Base-by-base conservation (phyloP, 805 yeast genomes). In the Nematodospora valgi region DNA sequence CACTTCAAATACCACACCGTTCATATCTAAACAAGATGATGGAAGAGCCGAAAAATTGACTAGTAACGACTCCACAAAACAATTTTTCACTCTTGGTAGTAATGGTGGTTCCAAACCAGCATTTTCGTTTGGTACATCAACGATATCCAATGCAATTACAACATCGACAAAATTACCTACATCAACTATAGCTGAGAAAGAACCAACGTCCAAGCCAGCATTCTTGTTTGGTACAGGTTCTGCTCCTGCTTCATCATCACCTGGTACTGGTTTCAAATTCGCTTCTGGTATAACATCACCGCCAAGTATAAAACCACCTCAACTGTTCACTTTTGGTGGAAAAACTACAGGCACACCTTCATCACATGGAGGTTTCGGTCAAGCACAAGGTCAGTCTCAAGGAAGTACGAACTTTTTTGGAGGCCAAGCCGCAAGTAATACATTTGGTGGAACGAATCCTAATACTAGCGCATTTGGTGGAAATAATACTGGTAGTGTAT, bases 251-350 rank as follows among this genome's bases (percentile, higher is more conserved):
- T 8, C 31, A 12, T 8, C 28, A 11, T 3, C 30, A 7, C 26
- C 20, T 14, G 33, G 31, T 24, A 30, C 43, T 3, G 25, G 17
- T 15, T 43, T 43, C 21, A 17, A 40, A 28, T 43, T 43, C 37
- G 44, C 46, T 6, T 34, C 41, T 16, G 46, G 46, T 5, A 28
- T 34, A 2, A 17, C 30, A 8, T 31, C 41, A 5, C 19, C 34
- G 6, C 21, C 38, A 5, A 27, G 15, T n/a, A 29, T 34, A 5
- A 27, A n/a, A 15, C n/a, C 37, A 5, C 15, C 23, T 11, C 28
- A 32, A 19, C 13, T 15, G 4, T 34, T 34, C n/a, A 34, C 11
- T 18, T 21, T 26, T 26, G 37, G 31, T 4, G 13, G 20, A 13
- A 26, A 11, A 7, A 13, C 7, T 17, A 17, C 29, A 5, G 11